Percentiles rank a stretch among this genome's conserved stretches.
These are phyloP conservation scores for Pseudogymnoascus sp. DNA, from an alignment of 2,329 filamentous ascomycete genomes.

Conservation along the genomic window DNA sequence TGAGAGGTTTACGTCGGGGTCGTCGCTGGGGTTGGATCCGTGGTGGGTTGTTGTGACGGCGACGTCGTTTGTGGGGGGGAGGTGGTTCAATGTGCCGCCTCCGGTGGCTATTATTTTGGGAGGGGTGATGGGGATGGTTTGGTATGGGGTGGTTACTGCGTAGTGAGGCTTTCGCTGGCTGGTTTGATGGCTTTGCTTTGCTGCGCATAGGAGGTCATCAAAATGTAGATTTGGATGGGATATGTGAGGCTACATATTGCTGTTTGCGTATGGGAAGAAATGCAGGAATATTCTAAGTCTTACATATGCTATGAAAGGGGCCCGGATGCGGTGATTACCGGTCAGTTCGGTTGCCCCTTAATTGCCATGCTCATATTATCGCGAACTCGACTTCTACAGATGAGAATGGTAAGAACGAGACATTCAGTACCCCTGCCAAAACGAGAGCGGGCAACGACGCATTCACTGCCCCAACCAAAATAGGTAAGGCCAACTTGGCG, in stretches of 20 bases:
- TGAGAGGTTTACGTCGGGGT: slow-evolving; percentile 38
- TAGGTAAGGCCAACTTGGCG: too few species aligned
- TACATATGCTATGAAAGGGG: not conserved
- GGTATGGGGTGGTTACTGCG: slow-evolving; percentile 35
- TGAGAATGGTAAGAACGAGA: too few species aligned
- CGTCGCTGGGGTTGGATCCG: slow-evolving; percentile 47
- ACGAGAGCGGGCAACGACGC: too few species aligned
- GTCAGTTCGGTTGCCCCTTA: not conserved
- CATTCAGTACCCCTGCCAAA: too few species aligned
- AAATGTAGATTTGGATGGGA: not conserved
- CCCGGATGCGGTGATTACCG: not conserved
- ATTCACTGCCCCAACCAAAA: too few species aligned
- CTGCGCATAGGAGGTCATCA: not conserved
- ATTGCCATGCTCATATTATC: too few species aligned
- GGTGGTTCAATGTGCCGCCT: slow-evolving; percentile 39
- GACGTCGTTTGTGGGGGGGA: slow-evolving; percentile 36
- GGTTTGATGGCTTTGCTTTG: not conserved
- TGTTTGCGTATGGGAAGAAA: not conserved
- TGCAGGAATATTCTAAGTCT: not conserved
- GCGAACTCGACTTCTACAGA: too few species aligned
- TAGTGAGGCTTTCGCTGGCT: not conserved
- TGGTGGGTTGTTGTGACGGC: slow-evolving; percentile 57
- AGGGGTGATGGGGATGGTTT: slow-evolving; percentile 37
- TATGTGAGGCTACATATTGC: not conserved
- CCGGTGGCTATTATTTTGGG: slow-evolving; percentile 38